Evolutionary conservation across 225 moss, liverwort and hornwort species (phyloP).

Genomic region (Pseudisothecium myosuroides): DNA sequence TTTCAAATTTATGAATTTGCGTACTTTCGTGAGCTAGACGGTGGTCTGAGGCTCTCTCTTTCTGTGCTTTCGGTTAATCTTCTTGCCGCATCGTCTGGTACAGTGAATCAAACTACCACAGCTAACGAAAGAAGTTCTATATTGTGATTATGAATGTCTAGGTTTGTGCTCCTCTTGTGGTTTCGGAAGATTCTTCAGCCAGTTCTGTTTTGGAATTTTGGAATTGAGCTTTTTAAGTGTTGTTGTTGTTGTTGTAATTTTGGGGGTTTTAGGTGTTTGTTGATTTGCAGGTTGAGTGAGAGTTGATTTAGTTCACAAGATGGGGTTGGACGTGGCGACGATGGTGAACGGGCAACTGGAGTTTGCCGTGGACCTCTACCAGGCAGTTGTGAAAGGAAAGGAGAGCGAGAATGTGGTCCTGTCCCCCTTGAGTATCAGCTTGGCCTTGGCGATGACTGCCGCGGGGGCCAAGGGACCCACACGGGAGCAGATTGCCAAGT

Average conservation of each 20-base stretch:
- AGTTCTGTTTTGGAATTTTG: neutral
- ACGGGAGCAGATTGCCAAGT: constrained; percentile 46
- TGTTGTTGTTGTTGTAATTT: neutral
- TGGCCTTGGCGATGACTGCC: constrained; percentile 67
- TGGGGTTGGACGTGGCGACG: constrained; percentile 37
- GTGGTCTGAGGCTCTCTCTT: neutral
- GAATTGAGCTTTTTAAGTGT: neutral
- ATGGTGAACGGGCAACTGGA: constrained; percentile 49
- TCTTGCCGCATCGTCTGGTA: neutral
- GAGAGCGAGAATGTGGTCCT: constrained; percentile 56
- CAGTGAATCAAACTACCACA: neutral
- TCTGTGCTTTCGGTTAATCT: neutral
- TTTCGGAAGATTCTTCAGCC: neutral
- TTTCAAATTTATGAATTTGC: neutral
- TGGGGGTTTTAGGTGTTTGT: neutral
- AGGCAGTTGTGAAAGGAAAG: constrained; percentile 37
- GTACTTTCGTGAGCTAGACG: neutral
- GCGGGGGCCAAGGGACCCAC: constrained; percentile 78
- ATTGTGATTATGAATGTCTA: neutral
- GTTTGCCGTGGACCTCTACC: constrained; percentile 52
- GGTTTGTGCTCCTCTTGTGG: neutral
- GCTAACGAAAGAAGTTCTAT: neutral
- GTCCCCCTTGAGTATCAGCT: constrained; percentile 65
- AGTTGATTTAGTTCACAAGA: neutral
- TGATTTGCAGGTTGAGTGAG: neutral